Evolutionary conservation across 164 flowering plant species (phyloP).

Genomic region (Hamamelis virginiana): DNA sequence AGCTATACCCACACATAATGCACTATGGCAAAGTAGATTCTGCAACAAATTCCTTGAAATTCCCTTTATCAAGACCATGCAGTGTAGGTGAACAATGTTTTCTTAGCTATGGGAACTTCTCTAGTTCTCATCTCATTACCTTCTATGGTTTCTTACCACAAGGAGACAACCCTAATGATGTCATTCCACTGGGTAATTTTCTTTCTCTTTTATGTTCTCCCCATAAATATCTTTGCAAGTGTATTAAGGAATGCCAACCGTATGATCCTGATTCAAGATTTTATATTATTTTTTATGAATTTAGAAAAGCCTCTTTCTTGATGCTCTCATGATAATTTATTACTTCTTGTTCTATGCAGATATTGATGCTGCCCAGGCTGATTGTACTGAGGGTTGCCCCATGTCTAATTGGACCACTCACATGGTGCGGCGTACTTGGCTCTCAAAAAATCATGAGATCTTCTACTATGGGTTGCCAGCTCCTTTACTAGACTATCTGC

Average conservation of each 20-base stretch:
- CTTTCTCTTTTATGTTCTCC: background rate
- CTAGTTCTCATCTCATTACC: constrained; percentile 77
- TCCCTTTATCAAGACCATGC: constrained; percentile 77
- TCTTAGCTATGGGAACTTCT: constrained; percentile 77
- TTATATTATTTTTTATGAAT: background rate
- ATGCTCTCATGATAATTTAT: background rate
- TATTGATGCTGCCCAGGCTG: constrained; percentile 38
- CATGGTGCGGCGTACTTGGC: constrained; percentile 91
- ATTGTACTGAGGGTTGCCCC: constrained; percentile 17
- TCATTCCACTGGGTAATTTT: constrained; percentile 75
- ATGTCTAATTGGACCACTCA: constrained; percentile 51
- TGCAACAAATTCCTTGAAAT: constrained; percentile 56
- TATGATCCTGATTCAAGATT: background rate
- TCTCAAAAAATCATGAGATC: constrained; percentile 52
- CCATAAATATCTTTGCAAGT: background rate
- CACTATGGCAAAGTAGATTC: constrained; percentile 77
- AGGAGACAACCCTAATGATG: constrained; percentile 69
- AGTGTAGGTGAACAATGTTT: constrained; percentile 70
- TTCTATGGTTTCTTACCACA: constrained; percentile 87
- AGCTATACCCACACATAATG: constrained; percentile 77
- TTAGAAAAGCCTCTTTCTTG: background rate
- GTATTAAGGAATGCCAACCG: background rate
- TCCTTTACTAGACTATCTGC: constrained; percentile 57
- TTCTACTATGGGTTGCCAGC: constrained; percentile 79
- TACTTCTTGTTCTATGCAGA: constrained; percentile 38